phyloP scores from a whole-genome alignment of 495 filamentous ascomycete genomes.

The Annulohypoxylon moriforme region DNA sequence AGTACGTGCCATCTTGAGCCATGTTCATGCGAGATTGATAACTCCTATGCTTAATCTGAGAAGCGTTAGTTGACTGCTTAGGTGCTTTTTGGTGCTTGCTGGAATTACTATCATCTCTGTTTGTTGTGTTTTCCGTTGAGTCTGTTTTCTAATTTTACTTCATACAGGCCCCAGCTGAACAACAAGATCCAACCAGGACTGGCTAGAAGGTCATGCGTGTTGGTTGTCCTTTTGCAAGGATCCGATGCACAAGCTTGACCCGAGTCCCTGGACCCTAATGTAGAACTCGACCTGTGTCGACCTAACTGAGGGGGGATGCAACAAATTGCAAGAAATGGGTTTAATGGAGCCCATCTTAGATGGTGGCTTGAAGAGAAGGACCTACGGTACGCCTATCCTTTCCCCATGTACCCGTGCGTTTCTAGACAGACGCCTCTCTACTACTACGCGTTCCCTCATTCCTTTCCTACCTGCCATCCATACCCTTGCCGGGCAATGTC shows the following conservation, averaged over 20 bases:
- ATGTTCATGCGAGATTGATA: slow-evolving; percentile 37
- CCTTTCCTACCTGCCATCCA: slow-evolving; percentile 43
- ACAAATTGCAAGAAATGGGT: slow-evolving; percentile 43
- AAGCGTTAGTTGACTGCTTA: slow-evolving; percentile 35
- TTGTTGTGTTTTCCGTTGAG: slow-evolving; percentile 28
- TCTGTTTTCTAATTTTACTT: slow-evolving; percentile 44
- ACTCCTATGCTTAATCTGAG: slow-evolving; percentile 18
- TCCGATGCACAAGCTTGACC: slow-evolving; percentile 37
- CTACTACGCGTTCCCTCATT: slow-evolving; percentile 46
- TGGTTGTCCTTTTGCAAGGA: slow-evolving; percentile 40
- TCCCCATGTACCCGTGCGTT: slow-evolving; percentile 39
- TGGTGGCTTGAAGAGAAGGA: slow-evolving; percentile 48
- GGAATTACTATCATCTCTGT: slow-evolving; percentile 27
- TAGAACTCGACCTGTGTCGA: slow-evolving; percentile 42
- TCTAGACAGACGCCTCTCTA: slow-evolving; percentile 41
- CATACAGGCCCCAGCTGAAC: slow-evolving; percentile 21
- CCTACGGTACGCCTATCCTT: slow-evolving; percentile 38
- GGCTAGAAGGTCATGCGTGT: slow-evolving; percentile 41
- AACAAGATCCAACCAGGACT: slow-evolving; percentile 35
- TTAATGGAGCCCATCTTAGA: slow-evolving; percentile 36
- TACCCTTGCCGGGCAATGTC: slow-evolving; percentile 48
- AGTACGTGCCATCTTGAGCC: slow-evolving; percentile 32
- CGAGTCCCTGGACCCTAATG: slow-evolving; percentile 38
- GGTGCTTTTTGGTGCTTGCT: slow-evolving; percentile 33
- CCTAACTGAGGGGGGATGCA: slow-evolving; percentile 37